A percentile compares a stretch with the other conserved stretches of the same genome.
These are phyloP conservation scores for Pythium phragmiticola DNA, from an alignment of 352 stramenopile genomes.

Conservation along the genomic window DNA sequence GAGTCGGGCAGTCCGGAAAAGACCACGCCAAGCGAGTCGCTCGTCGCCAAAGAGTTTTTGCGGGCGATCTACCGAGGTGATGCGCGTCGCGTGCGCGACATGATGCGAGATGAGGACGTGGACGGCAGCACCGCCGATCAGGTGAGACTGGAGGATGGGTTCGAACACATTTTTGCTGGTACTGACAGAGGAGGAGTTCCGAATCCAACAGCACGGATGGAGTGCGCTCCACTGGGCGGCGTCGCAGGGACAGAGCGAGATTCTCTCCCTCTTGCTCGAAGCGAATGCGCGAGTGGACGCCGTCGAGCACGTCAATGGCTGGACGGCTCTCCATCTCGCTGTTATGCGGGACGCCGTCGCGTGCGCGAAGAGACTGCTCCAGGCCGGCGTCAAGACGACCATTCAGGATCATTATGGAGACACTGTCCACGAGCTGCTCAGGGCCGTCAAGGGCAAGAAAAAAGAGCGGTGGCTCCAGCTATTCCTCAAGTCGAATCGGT, in stretches of 20 bases:
- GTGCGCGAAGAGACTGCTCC: slow-evolving; percentile 52
- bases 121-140: slow-evolving; percentile 61
- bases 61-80: slow-evolving; percentile 48
- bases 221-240: slow-evolving; percentile 76
- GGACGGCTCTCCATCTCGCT: slow-evolving; percentile 68
- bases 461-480: slow-evolving; percentile 37
- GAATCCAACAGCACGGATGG: slow-evolving; percentile 56
- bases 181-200: background rate
- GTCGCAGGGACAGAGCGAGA: slow-evolving; percentile 41
- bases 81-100: slow-evolving; percentile 39
- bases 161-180: too few relatives aligned
- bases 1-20: slow-evolving; percentile 30
- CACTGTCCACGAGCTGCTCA: slow-evolving; percentile 14
- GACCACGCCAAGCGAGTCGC: slow-evolving; percentile 52
- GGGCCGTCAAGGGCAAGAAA: slow-evolving; percentile 30
- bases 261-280: slow-evolving; percentile 49
- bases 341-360: slow-evolving; percentile 44
- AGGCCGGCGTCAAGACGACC: slow-evolving; percentile 33
- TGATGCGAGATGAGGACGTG: slow-evolving; percentile 47
- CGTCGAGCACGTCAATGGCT: slow-evolving; percentile 71
- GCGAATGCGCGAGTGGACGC: slow-evolving; percentile 44
- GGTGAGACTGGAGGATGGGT: slow-evolving; percentile 25
- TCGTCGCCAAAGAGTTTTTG: slow-evolving; percentile 58
- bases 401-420: slow-evolving; percentile 63
- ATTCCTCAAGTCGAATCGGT: slow-evolving; percentile 24